Conservation (phyloP, 2,329 filamentous ascomycete genomes). For the Diatrype stigma region DNA sequence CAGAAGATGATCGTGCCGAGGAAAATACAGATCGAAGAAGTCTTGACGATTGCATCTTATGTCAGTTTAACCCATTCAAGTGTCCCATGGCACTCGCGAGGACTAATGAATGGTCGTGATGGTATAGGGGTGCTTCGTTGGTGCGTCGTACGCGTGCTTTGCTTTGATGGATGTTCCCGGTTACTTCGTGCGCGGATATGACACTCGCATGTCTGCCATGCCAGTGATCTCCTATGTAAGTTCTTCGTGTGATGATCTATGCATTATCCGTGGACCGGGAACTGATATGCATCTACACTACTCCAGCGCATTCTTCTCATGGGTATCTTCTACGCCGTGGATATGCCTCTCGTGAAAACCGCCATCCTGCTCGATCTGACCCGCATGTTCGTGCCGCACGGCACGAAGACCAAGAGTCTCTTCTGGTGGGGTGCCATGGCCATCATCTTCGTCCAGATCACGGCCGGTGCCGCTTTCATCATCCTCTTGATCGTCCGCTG, state of each 20-base stretch:
- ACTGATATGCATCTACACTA: background rate
- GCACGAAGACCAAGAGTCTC: constrained; percentile 16
- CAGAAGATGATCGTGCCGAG: constrained; percentile 10
- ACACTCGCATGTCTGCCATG: constrained; percentile 25
- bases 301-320: constrained; percentile 24
- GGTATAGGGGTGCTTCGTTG: constrained; percentile 2
- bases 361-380: constrained; percentile 41
- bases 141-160: constrained; percentile 4
- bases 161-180: constrained; percentile 25
- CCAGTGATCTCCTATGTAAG: constrained; percentile 23
- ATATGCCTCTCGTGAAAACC: constrained; percentile 36
- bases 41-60: background rate
- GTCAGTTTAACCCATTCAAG: background rate
- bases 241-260: background rate
- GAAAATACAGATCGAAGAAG: constrained; percentile 10
- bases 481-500: constrained; percentile 20
- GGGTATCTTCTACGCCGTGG: constrained; percentile 31
- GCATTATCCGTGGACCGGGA: background rate
- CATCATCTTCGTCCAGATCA: constrained; percentile 16
- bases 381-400: constrained; percentile 21
- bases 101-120: constrained; percentile 4
- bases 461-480: constrained; percentile 14
- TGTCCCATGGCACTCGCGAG: background rate
- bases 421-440: constrained; percentile 20
- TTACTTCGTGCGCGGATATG: constrained; percentile 34